A percentile compares a stretch with the other conserved stretches of the same genome.
Evolutionary conservation across 2,329 filamentous ascomycete species (phyloP).

Genomic region (Colletotrichum theobromicola): DNA sequence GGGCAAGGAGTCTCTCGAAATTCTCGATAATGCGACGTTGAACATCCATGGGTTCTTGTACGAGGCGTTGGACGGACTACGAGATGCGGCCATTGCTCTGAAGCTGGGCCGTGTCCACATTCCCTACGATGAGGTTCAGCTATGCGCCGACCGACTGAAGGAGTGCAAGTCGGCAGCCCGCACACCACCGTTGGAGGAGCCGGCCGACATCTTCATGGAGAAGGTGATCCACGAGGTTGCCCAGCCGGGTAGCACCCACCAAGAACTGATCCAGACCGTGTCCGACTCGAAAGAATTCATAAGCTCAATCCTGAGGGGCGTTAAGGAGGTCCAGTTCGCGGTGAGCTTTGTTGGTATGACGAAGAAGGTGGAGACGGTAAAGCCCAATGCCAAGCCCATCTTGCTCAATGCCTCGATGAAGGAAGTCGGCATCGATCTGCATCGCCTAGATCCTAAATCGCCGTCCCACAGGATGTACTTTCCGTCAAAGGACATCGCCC

Average conservation of each 20-base stretch:
- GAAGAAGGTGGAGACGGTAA: constrained; percentile 74
- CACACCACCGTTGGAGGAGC: constrained; percentile 41
- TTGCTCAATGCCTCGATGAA: constrained; percentile 92
- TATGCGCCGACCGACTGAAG: constrained; percentile 64
- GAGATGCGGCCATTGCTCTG: constrained; percentile 87
- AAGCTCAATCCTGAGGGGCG: constrained; percentile 86
- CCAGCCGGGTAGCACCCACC: constrained; percentile 66
- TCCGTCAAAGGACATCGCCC: constrained; percentile 87
- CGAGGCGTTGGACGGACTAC: constrained; percentile 82
- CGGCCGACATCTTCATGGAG: constrained; percentile 68
- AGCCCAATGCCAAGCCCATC: constrained; percentile 72
- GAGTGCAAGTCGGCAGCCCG: constrained; percentile 37
- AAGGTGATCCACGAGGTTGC: constrained; percentile 79
- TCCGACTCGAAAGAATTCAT: constrained; percentile 93
- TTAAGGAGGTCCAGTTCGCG: constrained; percentile 96
- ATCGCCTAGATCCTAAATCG: constrained; percentile 89
- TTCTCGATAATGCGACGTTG: constrained; percentile 85
- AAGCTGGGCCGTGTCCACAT: constrained; percentile 92
- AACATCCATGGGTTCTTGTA: constrained; percentile 93
- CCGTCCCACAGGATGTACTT: constrained; percentile 99
- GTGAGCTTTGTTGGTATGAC: constrained; percentile 89
- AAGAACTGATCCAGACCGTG: constrained; percentile 79
- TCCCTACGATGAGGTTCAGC: constrained; percentile 83
- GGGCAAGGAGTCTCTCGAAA: constrained; percentile 82
- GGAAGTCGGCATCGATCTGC: constrained; percentile 90